Evolutionary conservation across 2,329 filamentous ascomycete species (phyloP).

Genomic region (Neofusicoccum kwambonambiense): DNA sequence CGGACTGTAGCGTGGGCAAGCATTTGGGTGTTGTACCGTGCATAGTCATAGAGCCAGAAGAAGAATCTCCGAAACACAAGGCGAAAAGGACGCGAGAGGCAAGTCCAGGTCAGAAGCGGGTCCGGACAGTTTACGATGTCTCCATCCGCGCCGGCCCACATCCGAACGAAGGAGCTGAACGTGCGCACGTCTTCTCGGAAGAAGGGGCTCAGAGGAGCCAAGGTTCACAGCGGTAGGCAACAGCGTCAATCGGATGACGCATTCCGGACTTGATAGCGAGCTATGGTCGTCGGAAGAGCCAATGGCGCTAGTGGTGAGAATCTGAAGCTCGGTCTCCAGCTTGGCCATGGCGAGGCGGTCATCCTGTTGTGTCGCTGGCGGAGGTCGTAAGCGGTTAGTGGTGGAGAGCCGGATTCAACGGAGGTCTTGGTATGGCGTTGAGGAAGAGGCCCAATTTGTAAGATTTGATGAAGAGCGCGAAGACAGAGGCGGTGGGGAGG

Average conservation of each 20-base stretch:
- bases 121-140: background rate
- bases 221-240: background rate
- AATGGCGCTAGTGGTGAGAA: background rate
- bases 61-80: background rate
- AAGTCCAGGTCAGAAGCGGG: too few species aligned
- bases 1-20: too few species aligned
- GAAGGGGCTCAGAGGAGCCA: background rate
- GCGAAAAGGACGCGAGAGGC: background rate
- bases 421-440: background rate
- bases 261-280: background rate
- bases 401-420: background rate
- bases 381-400: background rate
- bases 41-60: too few species aligned
- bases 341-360: background rate
- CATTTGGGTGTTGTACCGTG: too few species aligned
- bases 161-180: background rate
- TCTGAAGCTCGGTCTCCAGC: background rate
- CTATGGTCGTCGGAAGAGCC: background rate
- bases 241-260: background rate
- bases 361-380: background rate
- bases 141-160: background rate
- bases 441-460: conserved; percentile 3
- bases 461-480: background rate
- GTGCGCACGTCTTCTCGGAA: background rate
- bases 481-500: background rate